Percentiles rank a stretch among this genome's conserved stretches.
These are phyloP conservation scores for Aureobasidium namibiae DNA, from an alignment of 2,329 filamentous ascomycete genomes.

Conservation along the genomic window DNA sequence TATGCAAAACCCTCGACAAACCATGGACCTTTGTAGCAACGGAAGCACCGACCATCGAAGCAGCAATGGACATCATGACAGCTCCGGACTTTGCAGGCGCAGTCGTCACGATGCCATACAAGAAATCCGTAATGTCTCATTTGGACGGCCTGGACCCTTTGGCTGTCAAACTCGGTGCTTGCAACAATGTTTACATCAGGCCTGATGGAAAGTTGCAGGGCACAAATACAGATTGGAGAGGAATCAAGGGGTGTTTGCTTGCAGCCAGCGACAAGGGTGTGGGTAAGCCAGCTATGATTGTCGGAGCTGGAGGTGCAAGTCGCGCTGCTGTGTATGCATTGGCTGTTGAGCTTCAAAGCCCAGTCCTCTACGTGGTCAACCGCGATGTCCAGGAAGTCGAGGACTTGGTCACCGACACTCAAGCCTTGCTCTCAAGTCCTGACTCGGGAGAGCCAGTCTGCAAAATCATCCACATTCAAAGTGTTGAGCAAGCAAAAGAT, in stretches of 20 bases:
- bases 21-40: constrained; percentile 30
- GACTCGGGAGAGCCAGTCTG: background rate
- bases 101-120: constrained; percentile 39
- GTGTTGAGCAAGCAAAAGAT: constrained; percentile 20
- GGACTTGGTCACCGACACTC: constrained; percentile 12
- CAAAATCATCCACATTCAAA: constrained; percentile 25
- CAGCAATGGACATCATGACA: constrained; percentile 24
- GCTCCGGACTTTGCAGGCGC: constrained; percentile 25
- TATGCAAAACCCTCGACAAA: constrained; percentile 27
- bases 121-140: constrained; percentile 28
- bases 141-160: constrained; percentile 32
- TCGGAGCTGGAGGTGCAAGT: constrained; percentile 36
- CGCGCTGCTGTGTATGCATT: constrained; percentile 27
- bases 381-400: constrained; percentile 15
- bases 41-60: constrained; percentile 28
- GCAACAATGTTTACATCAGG: constrained; percentile 29
- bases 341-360: constrained; percentile 5
- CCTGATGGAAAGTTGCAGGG: constrained; percentile 25
- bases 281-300: constrained; percentile 27
- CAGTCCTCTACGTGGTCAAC: constrained; percentile 16
- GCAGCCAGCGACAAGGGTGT: constrained; percentile 16
- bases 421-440: background rate
- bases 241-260: constrained; percentile 31
- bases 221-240: constrained; percentile 38
- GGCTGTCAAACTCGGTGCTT: constrained; percentile 30